Percentiles rank a stretch among this genome's conserved stretches.
phyloP scores from a whole-genome alignment of 805 yeast genomes.

The Saccharomycopsis sp. region DNA sequence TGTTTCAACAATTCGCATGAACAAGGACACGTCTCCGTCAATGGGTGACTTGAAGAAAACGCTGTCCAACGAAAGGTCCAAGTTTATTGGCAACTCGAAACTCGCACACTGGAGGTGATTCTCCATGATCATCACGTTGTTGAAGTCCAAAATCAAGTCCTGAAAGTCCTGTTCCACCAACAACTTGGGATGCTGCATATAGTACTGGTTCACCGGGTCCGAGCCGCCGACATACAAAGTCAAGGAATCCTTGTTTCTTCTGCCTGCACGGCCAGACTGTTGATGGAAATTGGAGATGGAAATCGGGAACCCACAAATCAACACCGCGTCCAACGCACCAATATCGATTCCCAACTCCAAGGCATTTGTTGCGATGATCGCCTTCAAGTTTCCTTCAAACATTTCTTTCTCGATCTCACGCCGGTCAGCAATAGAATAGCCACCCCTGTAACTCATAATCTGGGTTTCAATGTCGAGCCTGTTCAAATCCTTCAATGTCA shows the following conservation, averaged over 20 bases:
- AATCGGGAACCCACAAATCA: slow-evolving; percentile 87
- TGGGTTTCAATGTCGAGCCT: slow-evolving; percentile 39
- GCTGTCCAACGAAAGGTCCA: slow-evolving; percentile 26
- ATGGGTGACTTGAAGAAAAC: slow-evolving; percentile 15
- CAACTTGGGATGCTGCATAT: slow-evolving; percentile 49
- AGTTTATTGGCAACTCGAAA: slow-evolving; percentile 61
- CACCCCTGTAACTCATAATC: slow-evolving; percentile 92
- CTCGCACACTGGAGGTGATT: slow-evolving; percentile 95
- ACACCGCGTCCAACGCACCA: slow-evolving; percentile 84
- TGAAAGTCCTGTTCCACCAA: slow-evolving; percentile 46
- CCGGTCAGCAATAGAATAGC: slow-evolving; percentile 80
- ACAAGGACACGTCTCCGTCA: slow-evolving; percentile 21
- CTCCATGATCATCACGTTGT: slow-evolving; percentile 55
- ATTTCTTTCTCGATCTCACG: slow-evolving; percentile 80
- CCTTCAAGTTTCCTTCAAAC: slow-evolving; percentile 79
- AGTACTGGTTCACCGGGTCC: slow-evolving; percentile 81
- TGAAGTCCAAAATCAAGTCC: slow-evolving; percentile 51
- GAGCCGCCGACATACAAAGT: slow-evolving; percentile 78
- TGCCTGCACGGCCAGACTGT: slow-evolving; percentile 95
- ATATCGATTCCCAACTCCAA: slow-evolving; percentile 93
- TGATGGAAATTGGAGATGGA: slow-evolving; percentile 85
- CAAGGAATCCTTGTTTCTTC: slow-evolving; percentile 76
- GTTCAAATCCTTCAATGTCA: slow-evolving; percentile 32
- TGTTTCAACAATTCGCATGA: slow-evolving; percentile 31
- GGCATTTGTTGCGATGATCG: slow-evolving; percentile 92